These are phyloP conservation scores for Helicostylum pulchrum DNA, from an alignment of 192 early-diverging fungal species.

Conservation along the genomic window DNA sequence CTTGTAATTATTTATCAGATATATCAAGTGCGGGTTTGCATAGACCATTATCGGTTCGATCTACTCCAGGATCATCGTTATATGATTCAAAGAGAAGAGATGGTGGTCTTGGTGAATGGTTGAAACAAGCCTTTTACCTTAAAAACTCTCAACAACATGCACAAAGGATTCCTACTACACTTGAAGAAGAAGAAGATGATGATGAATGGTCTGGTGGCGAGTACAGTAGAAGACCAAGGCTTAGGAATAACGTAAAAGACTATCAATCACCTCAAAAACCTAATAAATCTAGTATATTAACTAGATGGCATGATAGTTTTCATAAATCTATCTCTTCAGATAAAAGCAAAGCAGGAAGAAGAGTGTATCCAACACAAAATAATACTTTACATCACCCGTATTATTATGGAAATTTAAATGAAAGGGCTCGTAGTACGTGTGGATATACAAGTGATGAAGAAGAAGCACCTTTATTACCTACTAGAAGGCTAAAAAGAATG, in stretches of 20 bases:
- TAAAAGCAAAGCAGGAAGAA: no score
- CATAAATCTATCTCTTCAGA: no score
- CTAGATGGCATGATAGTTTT: no score
- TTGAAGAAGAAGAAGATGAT: no score
- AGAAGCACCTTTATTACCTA: constrained; percentile 14
- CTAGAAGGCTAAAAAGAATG: neutral
- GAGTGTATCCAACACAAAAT: no score
- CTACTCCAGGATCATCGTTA: neutral
- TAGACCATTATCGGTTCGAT: constrained; percentile 18
- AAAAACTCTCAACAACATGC: neutral
- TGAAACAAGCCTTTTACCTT: no score
- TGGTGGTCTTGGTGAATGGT: neutral
- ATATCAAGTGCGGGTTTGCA: neutral
- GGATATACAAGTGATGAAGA: constrained; percentile 39
- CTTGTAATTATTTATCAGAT: neutral
- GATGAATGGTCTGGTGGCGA: no score
- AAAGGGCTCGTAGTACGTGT: neutral
- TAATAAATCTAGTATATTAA: no score
- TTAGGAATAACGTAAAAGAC: no score
- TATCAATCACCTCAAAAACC: no score
- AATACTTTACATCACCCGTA: no score
- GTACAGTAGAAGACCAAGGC: no score
- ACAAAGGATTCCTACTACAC: neutral
- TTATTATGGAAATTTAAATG: neutral
- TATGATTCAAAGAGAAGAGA: constrained; percentile 1